A percentile compares a stretch with the other conserved stretches of the same genome.
Conservation (phyloP, 495 filamentous ascomycete genomes). For the Penicillium longicatenatum region DNA sequence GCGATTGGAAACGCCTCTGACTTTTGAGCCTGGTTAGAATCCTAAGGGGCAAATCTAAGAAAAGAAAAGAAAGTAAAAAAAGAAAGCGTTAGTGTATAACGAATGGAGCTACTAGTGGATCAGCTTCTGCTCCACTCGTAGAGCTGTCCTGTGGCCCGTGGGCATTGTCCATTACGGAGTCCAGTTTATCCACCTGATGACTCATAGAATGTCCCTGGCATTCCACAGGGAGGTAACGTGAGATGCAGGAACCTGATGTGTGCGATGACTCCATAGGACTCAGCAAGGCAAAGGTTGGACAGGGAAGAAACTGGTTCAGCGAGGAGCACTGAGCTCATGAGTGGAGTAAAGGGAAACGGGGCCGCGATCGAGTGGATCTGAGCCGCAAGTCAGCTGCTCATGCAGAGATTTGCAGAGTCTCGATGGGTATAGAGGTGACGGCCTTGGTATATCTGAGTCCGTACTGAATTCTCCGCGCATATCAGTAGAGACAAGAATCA, state of each 20-base stretch:
- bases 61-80: constrained; percentile 1
- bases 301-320: too few species aligned
- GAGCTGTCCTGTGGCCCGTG: constrained; percentile 1
- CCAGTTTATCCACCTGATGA: neutral
- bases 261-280: neutral
- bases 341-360: constrained; percentile 1
- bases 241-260: neutral
- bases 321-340: too few species aligned
- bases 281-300: too few species aligned
- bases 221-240: neutral
- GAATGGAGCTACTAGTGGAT: neutral
- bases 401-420: constrained; percentile 28
- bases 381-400: constrained; percentile 32
- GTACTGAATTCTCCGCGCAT: too few species aligned
- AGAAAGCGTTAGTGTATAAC: neutral
- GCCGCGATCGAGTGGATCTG: constrained; percentile 25
- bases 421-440: too few species aligned
- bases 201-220: neutral
- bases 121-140: neutral
- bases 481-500: too few species aligned
- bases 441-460: too few species aligned
- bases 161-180: neutral
- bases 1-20: neutral
- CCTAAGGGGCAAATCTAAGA: neutral
- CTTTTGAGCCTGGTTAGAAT: too few species aligned